Conservation (phyloP, 2,329 filamentous ascomycete genomes). For the Aspergillus awamori region DNA sequence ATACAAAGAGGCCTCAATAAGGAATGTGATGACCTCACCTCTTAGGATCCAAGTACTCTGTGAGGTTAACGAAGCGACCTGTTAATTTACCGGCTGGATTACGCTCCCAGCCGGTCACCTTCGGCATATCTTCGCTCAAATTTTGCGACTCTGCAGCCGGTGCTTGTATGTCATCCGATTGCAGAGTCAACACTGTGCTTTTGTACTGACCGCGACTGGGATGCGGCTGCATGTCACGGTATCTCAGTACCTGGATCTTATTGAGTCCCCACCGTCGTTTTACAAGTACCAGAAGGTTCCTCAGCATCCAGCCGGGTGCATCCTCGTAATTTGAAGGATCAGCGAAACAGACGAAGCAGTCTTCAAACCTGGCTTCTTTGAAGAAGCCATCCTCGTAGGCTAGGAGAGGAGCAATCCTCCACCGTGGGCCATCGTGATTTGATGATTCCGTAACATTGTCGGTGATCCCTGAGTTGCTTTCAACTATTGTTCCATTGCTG, state of each 20-base stretch:
- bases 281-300: slow-evolving; percentile 84
- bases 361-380: slow-evolving; percentile 66
- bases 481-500: neutral
- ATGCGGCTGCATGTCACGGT: slow-evolving; percentile 80
- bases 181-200: slow-evolving; percentile 74
- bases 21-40: slow-evolving; percentile 45
- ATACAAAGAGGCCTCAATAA: neutral
- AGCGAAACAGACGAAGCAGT: slow-evolving; percentile 82
- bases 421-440: slow-evolving; percentile 42
- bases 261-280: slow-evolving; percentile 77
- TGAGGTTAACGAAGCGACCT: slow-evolving; percentile 77
- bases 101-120: slow-evolving; percentile 94
- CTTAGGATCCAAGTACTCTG: slow-evolving; percentile 89
- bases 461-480: neutral
- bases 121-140: slow-evolving; percentile 64
- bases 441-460: neutral
- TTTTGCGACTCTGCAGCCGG: slow-evolving; percentile 28
- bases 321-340: slow-evolving; percentile 89
- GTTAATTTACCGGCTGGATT: slow-evolving; percentile 76
- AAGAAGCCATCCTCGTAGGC: slow-evolving; percentile 90
- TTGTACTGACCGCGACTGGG: slow-evolving; percentile 74
- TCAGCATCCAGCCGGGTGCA: slow-evolving; percentile 88
- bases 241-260: slow-evolving; percentile 83
- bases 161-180: slow-evolving; percentile 36
- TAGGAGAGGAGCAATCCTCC: slow-evolving; percentile 76